Conservation (phyloP, 2,329 filamentous ascomycete genomes). For the Colletotrichum euphorbiae region DNA sequence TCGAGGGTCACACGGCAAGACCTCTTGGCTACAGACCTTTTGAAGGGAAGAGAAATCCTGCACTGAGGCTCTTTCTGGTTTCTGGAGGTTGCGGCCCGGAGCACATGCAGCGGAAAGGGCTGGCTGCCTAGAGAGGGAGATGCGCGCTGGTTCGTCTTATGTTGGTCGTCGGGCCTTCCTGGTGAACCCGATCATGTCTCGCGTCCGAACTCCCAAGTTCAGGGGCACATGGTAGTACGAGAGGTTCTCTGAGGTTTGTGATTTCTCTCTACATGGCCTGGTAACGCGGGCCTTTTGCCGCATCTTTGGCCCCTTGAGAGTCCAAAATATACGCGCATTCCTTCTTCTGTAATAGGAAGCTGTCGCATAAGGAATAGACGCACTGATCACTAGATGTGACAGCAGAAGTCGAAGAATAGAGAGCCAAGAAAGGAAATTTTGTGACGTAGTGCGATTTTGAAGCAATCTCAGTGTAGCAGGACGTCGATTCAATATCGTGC, state of each 20-base stretch:
- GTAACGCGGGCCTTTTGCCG: too few relatives aligned
- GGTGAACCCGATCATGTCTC: background rate
- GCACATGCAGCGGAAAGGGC: conserved; percentile 7
- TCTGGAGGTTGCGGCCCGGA: background rate
- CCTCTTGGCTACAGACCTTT: background rate
- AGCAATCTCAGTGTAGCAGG: background rate
- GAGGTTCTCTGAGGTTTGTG: background rate
- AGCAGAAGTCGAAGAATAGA: too few relatives aligned
- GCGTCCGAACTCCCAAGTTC: background rate
- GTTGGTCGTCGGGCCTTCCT: background rate
- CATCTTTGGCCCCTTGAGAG: too few relatives aligned
- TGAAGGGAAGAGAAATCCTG: background rate
- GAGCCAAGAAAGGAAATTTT: too few relatives aligned
- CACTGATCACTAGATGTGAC: too few relatives aligned
- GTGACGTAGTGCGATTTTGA: too few relatives aligned
- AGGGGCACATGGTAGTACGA: background rate
- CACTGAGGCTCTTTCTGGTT: conserved; percentile 11
- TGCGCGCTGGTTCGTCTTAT: background rate
- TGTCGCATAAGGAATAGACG: too few relatives aligned
- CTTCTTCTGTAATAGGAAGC: too few relatives aligned
- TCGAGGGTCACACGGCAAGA: background rate
- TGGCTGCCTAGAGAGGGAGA: background rate
- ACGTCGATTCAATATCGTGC: background rate
- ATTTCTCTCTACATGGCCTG: background rate
- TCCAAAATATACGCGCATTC: too few relatives aligned